These are phyloP conservation scores for Colletotrichum tofieldiae DNA, from an alignment of 2,329 filamentous ascomycete genomes.

Conservation along the genomic window DNA sequence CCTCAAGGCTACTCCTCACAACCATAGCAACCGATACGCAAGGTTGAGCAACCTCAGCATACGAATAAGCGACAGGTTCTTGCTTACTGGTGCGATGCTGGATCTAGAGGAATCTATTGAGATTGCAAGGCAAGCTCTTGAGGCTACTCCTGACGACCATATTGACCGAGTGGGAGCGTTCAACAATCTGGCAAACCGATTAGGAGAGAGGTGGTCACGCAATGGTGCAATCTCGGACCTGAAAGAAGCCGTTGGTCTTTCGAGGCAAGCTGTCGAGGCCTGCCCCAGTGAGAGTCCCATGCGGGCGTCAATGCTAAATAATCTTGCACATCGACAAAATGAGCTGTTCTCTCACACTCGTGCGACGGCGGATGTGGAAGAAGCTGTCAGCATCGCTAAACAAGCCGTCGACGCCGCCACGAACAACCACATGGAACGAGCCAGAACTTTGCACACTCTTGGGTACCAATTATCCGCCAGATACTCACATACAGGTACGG, in stretches of 20 bases:
- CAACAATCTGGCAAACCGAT: background rate
- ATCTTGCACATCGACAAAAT: background rate
- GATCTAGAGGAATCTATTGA: background rate
- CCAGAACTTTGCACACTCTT: background rate
- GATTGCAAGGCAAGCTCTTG: background rate
- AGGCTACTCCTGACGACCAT: background rate
- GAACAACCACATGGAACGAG: background rate
- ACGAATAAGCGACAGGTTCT: too few relatives aligned
- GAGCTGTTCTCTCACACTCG: background rate
- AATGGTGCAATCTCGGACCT: background rate
- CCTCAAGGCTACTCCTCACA: too few relatives aligned
- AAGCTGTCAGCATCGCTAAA: background rate
- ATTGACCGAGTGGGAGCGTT: background rate
- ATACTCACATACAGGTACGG: background rate
- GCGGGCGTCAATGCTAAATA: background rate
- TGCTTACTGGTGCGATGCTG: too few relatives aligned
- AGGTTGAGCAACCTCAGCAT: too few relatives aligned
- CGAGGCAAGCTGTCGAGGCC: background rate
- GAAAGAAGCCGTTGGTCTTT: background rate
- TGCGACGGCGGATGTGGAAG: background rate
- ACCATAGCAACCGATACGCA: too few relatives aligned
- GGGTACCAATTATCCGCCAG: background rate
- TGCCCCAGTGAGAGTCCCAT: background rate
- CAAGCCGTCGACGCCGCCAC: background rate
- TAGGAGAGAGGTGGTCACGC: background rate